Evolutionary conservation across 345 rosid species (phyloP), one percentile per base, ranked within the genome.

Genomic region (Pseudoturritis turrita): DNA sequence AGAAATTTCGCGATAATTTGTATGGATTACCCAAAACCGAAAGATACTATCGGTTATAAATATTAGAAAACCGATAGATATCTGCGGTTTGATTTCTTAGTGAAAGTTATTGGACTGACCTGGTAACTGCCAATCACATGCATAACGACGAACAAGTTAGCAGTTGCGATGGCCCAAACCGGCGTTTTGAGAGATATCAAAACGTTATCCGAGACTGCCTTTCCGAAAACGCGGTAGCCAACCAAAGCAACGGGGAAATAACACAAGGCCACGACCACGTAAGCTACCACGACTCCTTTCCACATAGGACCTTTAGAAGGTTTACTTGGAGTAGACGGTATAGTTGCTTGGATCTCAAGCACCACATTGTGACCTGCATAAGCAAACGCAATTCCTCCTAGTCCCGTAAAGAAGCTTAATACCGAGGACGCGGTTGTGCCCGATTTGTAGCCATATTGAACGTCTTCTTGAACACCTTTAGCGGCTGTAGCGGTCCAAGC

Each of bases 61-160:
- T 3, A 17, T 11, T 0, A 29, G 12, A 18, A 64, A 45, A 5
- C 26, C 55, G 25, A 6, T 47, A 14, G 40, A 6, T 17, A 10
- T 31, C 12, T 22, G 12, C 8, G 11, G 18, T 51, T 25, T 10
- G 21, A 3, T 66, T 49, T 5, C 39, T 53, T 6, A 37, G 4
- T 28, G 6, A 41, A 68, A 18, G 12, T 35, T 41, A 43, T 11
- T 40, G 33, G 36, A 68, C 59, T 3, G 57, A 87, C 96, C 84
- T 88, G 91, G 75, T 85, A 86, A 45, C 96, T 88, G 43, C 96
- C 94, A 26, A 85, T 84, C 5, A 90, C 91, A 72, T 90, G 91
- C 62, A 90, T 15, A 28, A 86, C 87, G 0, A 83, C 91, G 28
- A 90, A 88, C 52, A 83, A 5, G 63, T 90, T 88, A 9, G 91